Evolutionary conservation across 2,329 filamentous ascomycete species (phyloP), one percentile per base, ranked within the genome.

Genomic region (Cordyceps tenuipes): DNA sequence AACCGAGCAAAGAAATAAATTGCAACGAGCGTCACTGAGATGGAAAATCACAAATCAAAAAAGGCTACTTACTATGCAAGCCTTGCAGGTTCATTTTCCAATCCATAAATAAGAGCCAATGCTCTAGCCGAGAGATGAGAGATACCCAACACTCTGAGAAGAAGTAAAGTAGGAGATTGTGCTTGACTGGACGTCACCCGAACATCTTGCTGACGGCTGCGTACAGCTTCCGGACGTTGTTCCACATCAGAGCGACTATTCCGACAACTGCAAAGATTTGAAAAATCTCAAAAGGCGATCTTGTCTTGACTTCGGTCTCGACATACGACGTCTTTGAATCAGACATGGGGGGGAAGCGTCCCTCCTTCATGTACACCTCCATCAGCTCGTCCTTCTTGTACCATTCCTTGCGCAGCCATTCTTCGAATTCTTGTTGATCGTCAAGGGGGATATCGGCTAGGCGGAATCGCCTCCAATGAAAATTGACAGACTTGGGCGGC

Each of bases 401-500:
- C 94, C 94, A 99, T 49, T 91, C 83, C 60, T 90, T 86, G 36
- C 86, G 82, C 31, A 97, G 79, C 94, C 94, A 99, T 3, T 79
- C 68, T 61, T 95, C 91, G 68, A 99, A 99, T 7, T 82, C 78
- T 46, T 88, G 82, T 17, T 82, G 80, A 65, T 87, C 83, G 36
- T 91, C 81, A 10, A 96, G 81, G 0, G 93, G 93, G 48, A 99
- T 96, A 21, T 91, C 85, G 23, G 82, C 81, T 15, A 97, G 71
- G 39, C 83, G 82, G 73, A 96, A 97, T 10, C 91, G 86, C 57
- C 94, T 85, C 91, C 93, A 99, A 74, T 96, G 89, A 78, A 97
- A 92, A 73, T 97, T 97, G 68, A 97, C 92, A 1, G 91, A 96
- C 71, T 92, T 96, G 1, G 93, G 94, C 0, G 92, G 88, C 1